These are phyloP conservation scores for Wickerhamiella azyma DNA, from an alignment of 805 yeast species.

Conservation along the genomic window DNA sequence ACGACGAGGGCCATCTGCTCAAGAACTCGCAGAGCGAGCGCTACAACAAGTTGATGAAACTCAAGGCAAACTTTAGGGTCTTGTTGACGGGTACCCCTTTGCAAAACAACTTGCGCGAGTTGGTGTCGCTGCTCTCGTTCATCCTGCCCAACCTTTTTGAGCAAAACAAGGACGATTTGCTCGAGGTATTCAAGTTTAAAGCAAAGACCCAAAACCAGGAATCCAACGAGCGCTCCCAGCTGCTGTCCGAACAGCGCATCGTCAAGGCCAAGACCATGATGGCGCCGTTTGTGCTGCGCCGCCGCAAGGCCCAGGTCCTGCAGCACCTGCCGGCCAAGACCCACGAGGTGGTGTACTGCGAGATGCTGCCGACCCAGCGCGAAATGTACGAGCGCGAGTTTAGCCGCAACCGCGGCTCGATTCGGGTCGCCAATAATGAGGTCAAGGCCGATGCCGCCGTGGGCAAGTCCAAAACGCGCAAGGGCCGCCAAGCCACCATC, in stretches of 20 bases:
- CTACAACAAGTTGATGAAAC: constrained; percentile 70
- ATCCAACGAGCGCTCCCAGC: constrained; percentile 22
- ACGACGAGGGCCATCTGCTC: constrained; percentile 96
- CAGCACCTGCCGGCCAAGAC: constrained; percentile 73
- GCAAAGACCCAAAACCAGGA: constrained; percentile 47
- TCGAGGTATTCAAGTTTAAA: constrained; percentile 73
- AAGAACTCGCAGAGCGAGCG: constrained; percentile 83
- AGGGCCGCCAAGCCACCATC: constrained; percentile 28
- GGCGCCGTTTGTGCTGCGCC: constrained; percentile 91
- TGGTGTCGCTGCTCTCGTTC: constrained; percentile 80
- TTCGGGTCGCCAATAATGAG: constrained; percentile 15
- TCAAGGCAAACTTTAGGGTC: constrained; percentile 71
- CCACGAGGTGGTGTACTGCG: constrained; percentile 52
- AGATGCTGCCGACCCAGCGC: constrained; percentile 40
- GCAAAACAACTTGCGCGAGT: constrained; percentile 82
- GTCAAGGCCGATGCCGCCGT: constrained; percentile 21
- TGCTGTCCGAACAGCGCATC: constrained; percentile 82
- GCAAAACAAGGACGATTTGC: constrained; percentile 69
- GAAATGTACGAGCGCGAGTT: constrained; percentile 51
- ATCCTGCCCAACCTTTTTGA: constrained; percentile 74
- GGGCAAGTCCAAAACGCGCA: constrained; percentile 13
- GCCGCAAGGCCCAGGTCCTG: constrained; percentile 84
- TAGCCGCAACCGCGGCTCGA: constrained; percentile 19
- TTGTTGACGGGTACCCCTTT: constrained; percentile 93
- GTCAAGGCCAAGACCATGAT: constrained; percentile 92